A percentile compares a stretch with the other conserved stretches of the same genome.
Evolutionary conservation across 108 stramenopile genomes (phyloP).

Genomic region (Skeletonema potamos): DNA sequence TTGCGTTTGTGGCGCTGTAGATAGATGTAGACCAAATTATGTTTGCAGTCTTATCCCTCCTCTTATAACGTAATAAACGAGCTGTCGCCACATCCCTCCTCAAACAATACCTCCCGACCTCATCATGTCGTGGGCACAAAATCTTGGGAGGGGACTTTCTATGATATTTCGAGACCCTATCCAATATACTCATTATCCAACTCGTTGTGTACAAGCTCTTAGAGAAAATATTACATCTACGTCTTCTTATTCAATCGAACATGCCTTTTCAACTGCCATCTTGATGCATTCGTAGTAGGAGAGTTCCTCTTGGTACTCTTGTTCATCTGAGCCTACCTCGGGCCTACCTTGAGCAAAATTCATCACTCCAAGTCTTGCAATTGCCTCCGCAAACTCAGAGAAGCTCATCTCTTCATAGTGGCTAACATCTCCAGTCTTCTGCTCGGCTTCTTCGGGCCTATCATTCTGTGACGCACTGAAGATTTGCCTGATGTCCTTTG

Average conservation of each 20-base stretch:
- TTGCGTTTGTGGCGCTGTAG: too few relatives aligned
- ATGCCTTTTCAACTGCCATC: conserved; percentile 6
- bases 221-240: too few relatives aligned
- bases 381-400: conserved; percentile 22
- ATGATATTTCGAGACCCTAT: too few relatives aligned
- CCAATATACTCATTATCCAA: too few relatives aligned
- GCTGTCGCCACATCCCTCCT: too few relatives aligned
- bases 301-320: not conserved
- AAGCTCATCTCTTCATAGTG: conserved; percentile 16
- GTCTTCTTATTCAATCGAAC: not conserved
- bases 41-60: too few relatives aligned
- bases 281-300: conserved; percentile 22
- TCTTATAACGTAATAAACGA: too few relatives aligned
- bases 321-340: not conserved
- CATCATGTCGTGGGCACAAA: too few relatives aligned
- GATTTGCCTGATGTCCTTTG: conserved; percentile 17
- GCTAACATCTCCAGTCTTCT: not conserved
- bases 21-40: too few relatives aligned
- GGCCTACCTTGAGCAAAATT: conserved; percentile 1
- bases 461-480: conserved; percentile 29
- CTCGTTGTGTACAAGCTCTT: too few relatives aligned
- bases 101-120: too few relatives aligned
- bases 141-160: too few relatives aligned
- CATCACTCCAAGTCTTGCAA: conserved; percentile 22
- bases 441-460: not conserved